These are phyloP conservation scores for Ceriops decandra DNA, from an alignment of 345 rosid genomes.

Conservation along the genomic window DNA sequence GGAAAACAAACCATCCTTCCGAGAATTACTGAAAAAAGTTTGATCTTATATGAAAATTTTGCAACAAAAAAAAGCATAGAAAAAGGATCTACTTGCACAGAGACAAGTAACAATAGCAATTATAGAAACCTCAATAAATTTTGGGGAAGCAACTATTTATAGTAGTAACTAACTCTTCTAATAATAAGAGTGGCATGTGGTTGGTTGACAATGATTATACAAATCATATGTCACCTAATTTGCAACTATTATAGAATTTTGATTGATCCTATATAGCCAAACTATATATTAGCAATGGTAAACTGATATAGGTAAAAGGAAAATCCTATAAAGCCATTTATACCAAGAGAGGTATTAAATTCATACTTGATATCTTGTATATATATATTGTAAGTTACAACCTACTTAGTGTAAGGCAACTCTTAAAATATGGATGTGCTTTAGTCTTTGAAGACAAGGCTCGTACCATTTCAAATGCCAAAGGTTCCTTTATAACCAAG, in stretches of 20 bases:
- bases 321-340: too few relatives aligned
- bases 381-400: background rate
- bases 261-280: background rate
- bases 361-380: background rate
- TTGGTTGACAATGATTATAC: background rate
- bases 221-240: background rate
- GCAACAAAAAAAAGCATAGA: too few relatives aligned
- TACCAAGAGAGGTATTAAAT: background rate
- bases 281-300: background rate
- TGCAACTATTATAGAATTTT: background rate
- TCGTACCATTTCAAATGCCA: background rate
- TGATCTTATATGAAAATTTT: too few relatives aligned
- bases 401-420: background rate
- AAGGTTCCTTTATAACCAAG: background rate
- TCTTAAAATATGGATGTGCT: background rate
- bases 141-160: background rate
- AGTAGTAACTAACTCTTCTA: too few relatives aligned
- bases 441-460: background rate
- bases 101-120: background rate
- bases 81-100: too few relatives aligned
- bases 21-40: too few relatives aligned
- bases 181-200: background rate
- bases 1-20: too few relatives aligned
- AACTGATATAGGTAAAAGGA: background rate
- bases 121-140: background rate